Conservation (phyloP, 495 filamentous ascomycete genomes). For the Hypoxylon crocopeplum region DNA sequence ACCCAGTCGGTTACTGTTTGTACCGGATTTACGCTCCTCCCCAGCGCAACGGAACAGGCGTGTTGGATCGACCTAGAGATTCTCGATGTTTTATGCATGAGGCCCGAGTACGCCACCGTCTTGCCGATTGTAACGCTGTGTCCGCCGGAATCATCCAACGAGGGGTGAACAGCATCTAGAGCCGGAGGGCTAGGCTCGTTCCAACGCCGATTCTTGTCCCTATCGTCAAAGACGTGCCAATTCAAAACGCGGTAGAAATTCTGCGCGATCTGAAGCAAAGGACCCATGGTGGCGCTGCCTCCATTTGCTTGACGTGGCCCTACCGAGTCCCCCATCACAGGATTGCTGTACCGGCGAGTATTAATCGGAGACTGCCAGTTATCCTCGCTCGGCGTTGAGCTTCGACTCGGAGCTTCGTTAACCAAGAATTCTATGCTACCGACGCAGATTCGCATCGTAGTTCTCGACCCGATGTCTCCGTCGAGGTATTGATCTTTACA, state of each 20-base stretch:
- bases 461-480: not conserved
- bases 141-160: not conserved
- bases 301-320: not conserved
- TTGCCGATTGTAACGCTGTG: not conserved
- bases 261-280: conserved; percentile 1
- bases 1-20: conserved; percentile 17
- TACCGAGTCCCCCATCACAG: conserved; percentile 15
- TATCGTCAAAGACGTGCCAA: conserved; percentile 15
- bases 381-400: not conserved
- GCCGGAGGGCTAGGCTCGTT: not conserved
- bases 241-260: conserved; percentile 15
- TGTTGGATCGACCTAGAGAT: conserved; percentile 1
- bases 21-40: not conserved
- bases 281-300: conserved; percentile 9
- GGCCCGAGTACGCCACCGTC: conserved; percentile 13
- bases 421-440: not conserved
- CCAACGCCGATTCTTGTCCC: not conserved
- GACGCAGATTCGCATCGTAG: not conserved
- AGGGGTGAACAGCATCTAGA: conserved; percentile 7
- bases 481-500: not conserved
- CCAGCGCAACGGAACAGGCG: not conserved
- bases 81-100: conserved; percentile 6
- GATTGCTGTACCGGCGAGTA: conserved; percentile 7
- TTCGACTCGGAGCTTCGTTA: not conserved
- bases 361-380: conserved; percentile 4